Conservation (phyloP, 2,329 filamentous ascomycete species). For the Fusarium drepaniforme region DNA sequence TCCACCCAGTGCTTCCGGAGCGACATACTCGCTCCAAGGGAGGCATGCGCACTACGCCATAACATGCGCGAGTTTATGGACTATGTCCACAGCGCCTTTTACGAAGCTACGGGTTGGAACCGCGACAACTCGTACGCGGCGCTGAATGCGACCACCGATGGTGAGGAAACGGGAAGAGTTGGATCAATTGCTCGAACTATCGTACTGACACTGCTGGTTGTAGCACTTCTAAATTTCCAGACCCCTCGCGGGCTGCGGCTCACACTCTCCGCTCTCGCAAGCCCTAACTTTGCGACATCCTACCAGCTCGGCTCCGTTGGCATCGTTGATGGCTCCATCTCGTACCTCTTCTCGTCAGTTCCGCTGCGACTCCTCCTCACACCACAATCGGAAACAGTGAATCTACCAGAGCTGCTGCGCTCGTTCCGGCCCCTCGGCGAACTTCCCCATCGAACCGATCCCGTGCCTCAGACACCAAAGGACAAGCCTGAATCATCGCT, state of each 20-base stretch:
- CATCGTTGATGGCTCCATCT: conserved; percentile 95
- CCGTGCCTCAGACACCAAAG: conserved; percentile 36
- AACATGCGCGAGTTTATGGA: conserved; percentile 97
- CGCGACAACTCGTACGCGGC: conserved; percentile 92
- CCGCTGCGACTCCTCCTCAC: conserved; percentile 75
- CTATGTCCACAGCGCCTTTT: conserved; percentile 93
- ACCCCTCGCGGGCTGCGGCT: conserved; percentile 88
- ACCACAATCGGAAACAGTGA: conserved; percentile 78
- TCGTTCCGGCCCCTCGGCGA: conserved; percentile 86
- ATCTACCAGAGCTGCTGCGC: conserved; percentile 81
- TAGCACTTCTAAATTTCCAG: conserved; percentile 88
- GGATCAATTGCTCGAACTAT: conserved; percentile 1
- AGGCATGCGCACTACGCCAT: conserved; percentile 47
- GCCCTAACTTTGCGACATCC: conserved; percentile 92
- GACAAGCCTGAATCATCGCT: conserved; percentile 64
- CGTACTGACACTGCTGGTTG: conserved; percentile 30
- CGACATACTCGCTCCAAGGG: conserved; percentile 22
- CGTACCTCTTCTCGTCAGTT: conserved; percentile 93
- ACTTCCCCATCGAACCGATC: conserved; percentile 54
- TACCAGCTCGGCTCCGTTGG: conserved; percentile 92
- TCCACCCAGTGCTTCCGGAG: conserved; percentile 30
- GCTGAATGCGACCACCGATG: conserved; percentile 85
- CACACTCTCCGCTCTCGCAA: conserved; percentile 90
- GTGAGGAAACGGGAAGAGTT: conserved; percentile 56
- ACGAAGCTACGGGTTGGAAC: conserved; percentile 88